A percentile compares a stretch with the other conserved stretches of the same genome.
Evolutionary conservation across 139 green algal species (phyloP).

Genomic region (Medakamo hakoo): DNA sequence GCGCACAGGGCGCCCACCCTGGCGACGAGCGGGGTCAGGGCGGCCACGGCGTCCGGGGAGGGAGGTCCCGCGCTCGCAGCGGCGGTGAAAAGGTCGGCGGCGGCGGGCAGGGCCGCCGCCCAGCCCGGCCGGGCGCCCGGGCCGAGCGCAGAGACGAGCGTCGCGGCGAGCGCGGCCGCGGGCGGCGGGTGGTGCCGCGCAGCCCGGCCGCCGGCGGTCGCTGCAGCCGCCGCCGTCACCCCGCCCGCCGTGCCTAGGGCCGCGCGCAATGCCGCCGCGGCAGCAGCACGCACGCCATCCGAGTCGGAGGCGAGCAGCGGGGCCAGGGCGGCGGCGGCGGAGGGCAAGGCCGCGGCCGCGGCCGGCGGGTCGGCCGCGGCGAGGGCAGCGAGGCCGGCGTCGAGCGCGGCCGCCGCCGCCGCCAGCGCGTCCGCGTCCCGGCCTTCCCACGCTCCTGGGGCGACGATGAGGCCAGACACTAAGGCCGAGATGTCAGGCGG

Average conservation of each 20-base stretch:
- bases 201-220: conserved; percentile 3
- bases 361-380: neutral
- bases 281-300: conserved; percentile 52
- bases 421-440: neutral
- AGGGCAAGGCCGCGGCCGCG: conserved; percentile 26
- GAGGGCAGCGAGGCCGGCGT: neutral
- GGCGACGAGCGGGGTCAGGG: conserved; percentile 18
- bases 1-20: conserved; percentile 37
- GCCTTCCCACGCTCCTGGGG: neutral
- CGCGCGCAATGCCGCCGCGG: conserved; percentile 23
- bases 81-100: conserved; percentile 23
- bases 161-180: conserved; percentile 29
- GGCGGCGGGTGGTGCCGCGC: conserved; percentile 4
- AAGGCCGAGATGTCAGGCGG: too few relatives aligned
- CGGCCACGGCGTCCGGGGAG: too few relatives aligned
- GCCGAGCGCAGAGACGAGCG: conserved; percentile 41
- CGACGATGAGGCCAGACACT: too few relatives aligned
- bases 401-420: neutral
- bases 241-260: conserved; percentile 30
- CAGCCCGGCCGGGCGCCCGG: conserved; percentile 52
- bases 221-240: conserved; percentile 14
- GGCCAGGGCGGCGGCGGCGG: conserved; percentile 38
- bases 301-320: conserved; percentile 48
- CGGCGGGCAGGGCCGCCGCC: conserved; percentile 43
- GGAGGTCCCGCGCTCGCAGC: conserved; percentile 25